phyloP scores from a whole-genome alignment of 345 rosid genomes.

The Linum lewisii region DNA sequence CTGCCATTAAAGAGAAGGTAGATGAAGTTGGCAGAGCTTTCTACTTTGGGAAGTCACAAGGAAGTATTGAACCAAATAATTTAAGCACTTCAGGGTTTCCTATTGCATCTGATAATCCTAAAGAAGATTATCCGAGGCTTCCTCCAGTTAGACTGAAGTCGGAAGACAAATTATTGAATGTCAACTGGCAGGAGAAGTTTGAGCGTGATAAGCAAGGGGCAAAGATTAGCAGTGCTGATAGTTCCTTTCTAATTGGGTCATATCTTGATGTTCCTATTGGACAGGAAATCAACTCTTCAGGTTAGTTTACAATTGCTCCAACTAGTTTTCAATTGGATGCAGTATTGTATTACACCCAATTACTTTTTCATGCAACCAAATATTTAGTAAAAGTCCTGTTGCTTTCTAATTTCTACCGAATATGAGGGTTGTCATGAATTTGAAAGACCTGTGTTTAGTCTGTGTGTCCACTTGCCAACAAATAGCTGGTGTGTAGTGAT shows the following conservation, averaged over 20 bases:
- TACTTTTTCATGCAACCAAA: background rate
- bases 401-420: background rate
- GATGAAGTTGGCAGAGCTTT: slow-evolving; percentile 87
- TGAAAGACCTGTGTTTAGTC: background rate
- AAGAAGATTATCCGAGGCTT: slow-evolving; percentile 85
- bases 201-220: slow-evolving; percentile 53
- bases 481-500: background rate
- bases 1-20: slow-evolving; percentile 71
- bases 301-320: slow-evolving; percentile 27
- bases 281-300: slow-evolving; percentile 88
- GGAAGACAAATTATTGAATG: slow-evolving; percentile 57
- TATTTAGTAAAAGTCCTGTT: background rate
- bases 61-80: slow-evolving; percentile 40
- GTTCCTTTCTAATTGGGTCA: slow-evolving; percentile 65
- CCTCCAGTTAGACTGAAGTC: slow-evolving; percentile 96
- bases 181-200: slow-evolving; percentile 82
- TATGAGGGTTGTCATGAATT: background rate
- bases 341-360: background rate
- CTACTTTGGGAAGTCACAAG: slow-evolving; percentile 52
- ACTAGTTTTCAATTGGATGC: background rate
- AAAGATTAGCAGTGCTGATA: slow-evolving; percentile 53
- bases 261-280: slow-evolving; percentile 89
- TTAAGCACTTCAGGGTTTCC: slow-evolving; percentile 41
- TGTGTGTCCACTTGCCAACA: background rate
- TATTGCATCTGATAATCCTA: slow-evolving; percentile 43